These are phyloP conservation scores for Plantago coronopus DNA, from an alignment of 305 asterid species.

Conservation along the genomic window DNA sequence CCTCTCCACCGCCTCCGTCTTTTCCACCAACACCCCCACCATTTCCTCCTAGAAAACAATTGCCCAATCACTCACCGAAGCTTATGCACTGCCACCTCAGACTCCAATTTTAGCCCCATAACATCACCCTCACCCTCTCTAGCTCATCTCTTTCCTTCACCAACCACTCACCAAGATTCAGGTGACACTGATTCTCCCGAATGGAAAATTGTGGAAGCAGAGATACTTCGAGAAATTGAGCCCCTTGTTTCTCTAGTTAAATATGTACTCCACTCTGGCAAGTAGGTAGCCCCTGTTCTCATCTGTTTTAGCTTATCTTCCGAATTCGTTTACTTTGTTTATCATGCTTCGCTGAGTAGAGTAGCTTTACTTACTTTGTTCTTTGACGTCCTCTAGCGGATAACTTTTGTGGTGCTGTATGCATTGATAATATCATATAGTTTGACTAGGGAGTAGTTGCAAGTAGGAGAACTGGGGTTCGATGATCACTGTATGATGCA, in stretches of 20 bases:
- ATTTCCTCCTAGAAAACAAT: conserved; percentile 18
- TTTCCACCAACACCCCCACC: conserved; percentile 28
- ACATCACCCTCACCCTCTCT: conserved; percentile 24
- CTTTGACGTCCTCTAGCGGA: too few species aligned
- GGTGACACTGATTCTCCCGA: conserved; percentile 47
- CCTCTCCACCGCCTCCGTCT: conserved; percentile 55
- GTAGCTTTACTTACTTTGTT: too few species aligned
- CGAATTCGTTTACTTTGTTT: background rate
- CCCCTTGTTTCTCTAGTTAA: conserved; percentile 53
- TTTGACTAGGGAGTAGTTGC: too few species aligned
- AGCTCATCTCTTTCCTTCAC: conserved; percentile 14
- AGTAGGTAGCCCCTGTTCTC: conserved; percentile 32
- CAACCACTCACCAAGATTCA: conserved; percentile 25
- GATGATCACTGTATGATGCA: too few species aligned
- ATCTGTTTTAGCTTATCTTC: background rate
- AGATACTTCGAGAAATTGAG: conserved; percentile 57
- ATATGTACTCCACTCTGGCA: conserved; percentile 66
- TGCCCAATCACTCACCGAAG: conserved; percentile 29
- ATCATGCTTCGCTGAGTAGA: too few species aligned
- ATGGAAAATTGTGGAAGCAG: conserved; percentile 65
- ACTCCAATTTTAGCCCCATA: conserved; percentile 31
- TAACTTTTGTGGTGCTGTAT: too few species aligned
- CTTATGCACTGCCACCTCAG: conserved; percentile 29
- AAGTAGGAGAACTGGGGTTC: too few species aligned
- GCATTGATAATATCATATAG: too few species aligned